Evolutionary conservation across 2,329 filamentous ascomycete genomes (phyloP).

Genomic region (Colletotrichum truncatum): DNA sequence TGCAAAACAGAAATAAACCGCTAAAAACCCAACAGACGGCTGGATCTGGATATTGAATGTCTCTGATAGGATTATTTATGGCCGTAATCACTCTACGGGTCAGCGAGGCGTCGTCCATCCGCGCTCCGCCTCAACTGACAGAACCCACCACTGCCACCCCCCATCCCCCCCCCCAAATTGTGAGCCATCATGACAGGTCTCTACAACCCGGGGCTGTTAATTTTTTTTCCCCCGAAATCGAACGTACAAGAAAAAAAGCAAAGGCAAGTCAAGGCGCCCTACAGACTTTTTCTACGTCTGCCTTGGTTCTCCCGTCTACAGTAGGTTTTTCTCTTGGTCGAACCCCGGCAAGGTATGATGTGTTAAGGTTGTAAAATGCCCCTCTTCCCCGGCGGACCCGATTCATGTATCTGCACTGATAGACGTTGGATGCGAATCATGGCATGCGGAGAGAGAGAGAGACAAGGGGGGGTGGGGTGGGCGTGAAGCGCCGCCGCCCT

Average conservation of each 20-base stretch:
- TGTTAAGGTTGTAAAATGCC: neutral
- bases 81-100: no score
- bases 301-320: neutral
- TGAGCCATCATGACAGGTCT: no score
- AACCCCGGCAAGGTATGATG: neutral
- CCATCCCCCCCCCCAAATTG: no score
- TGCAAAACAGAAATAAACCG: neutral
- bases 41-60: neutral
- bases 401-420: neutral
- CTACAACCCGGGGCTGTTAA: no score
- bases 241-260: no score
- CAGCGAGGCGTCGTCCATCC: no score
- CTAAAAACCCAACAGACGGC: neutral
- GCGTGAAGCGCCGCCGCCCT: no score
- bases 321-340: neutral
- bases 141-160: no score
- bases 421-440: neutral
- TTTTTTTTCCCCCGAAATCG: no score
- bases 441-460: no score
- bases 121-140: no score
- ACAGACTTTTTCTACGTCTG: neutral
- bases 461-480: no score
- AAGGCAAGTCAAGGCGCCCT: neutral
- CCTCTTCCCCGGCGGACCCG: neutral
- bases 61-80: neutral